Evolutionary conservation across 306 rosid genomes (phyloP), one percentile per base, ranked within the genome.

Genomic region (Ormosia semicastrata): DNA sequence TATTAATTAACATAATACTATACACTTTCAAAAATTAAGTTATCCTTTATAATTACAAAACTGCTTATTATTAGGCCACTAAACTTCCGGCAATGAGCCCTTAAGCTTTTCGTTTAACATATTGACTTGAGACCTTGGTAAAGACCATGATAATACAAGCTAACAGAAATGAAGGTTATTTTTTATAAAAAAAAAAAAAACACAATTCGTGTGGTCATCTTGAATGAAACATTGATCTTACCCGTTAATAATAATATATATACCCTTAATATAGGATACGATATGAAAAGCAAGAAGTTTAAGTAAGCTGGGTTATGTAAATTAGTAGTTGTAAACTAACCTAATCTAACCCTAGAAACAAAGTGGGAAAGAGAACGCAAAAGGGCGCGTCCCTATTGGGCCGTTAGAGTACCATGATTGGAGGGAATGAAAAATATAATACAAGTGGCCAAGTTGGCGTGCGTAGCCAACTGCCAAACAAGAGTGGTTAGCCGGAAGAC

Each of bases 331-430:
- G 24, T 33, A 71, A 77, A 52, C 14, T n/a, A 47, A 32, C 6
- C 36, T 8, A 43, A 43, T 8, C 2, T 2, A 43, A 60, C 59
- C 24, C 24, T 24, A 24, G 24, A 24, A 24, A 24, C 24, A 24
- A 75, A 81, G 58, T 65, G 58, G 71, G 13, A 32, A 17, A 46
- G 69, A 74, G 74, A 43, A 43, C 49, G 69, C 41, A 30, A 64
- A 84, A 24, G 24, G 24, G 24, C 24, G 24, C 24, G 0, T 24
- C 24, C 0, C 1, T 24, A 24, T 24, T 24, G 24, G 24, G 71
- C 59, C 79, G 29, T 50, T 49, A 68, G 79, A 59, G 64, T 73
- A 60, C 3, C 36, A 66, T 33, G 43, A 71, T 4, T 56, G 66
- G 9, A 12, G 3, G 66, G 34, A 7, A 73, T 54, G 30, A 66